Conservation (phyloP, 805 yeast genomes). For the Lipomyces oligophaga region DNA sequence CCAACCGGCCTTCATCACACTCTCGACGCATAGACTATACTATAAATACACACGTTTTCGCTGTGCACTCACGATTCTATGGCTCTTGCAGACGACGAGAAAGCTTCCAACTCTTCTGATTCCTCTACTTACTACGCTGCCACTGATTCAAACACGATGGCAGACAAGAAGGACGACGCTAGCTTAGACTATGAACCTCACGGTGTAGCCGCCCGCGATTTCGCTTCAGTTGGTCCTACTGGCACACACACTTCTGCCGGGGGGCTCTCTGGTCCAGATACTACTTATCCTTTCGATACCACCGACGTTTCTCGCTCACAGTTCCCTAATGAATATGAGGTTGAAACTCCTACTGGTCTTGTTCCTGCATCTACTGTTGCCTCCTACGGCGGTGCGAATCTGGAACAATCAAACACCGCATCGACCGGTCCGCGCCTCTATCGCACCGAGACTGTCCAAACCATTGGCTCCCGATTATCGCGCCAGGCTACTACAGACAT, state of each 20-base stretch:
- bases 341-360: slow-evolving; percentile 83
- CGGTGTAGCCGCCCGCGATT: slow-evolving; percentile 4
- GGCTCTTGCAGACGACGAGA: too few species aligned
- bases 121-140: slow-evolving; percentile 8
- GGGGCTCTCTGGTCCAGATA: slow-evolving; percentile 32
- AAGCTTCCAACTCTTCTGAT: slow-evolving; percentile 8
- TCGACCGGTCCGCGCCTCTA: slow-evolving; percentile 10
- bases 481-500: slow-evolving; percentile 49
- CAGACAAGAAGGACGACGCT: too few species aligned
- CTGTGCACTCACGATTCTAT: too few species aligned
- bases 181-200: too few species aligned
- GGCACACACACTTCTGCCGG: neutral
- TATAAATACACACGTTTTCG: too few species aligned
- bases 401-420: neutral
- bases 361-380: slow-evolving; percentile 60
- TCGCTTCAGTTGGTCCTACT: too few species aligned
- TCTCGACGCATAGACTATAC: too few species aligned
- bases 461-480: slow-evolving; percentile 61
- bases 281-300: slow-evolving; percentile 46
- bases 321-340: slow-evolving; percentile 85
- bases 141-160: too few species aligned
- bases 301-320: slow-evolving; percentile 38
- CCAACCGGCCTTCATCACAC: too few species aligned
- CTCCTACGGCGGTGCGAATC: too few species aligned
- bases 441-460: slow-evolving; percentile 64